Evolutionary conservation across 306 rosid genomes (phyloP).

Genomic region (Hippophae gyantsensis): DNA sequence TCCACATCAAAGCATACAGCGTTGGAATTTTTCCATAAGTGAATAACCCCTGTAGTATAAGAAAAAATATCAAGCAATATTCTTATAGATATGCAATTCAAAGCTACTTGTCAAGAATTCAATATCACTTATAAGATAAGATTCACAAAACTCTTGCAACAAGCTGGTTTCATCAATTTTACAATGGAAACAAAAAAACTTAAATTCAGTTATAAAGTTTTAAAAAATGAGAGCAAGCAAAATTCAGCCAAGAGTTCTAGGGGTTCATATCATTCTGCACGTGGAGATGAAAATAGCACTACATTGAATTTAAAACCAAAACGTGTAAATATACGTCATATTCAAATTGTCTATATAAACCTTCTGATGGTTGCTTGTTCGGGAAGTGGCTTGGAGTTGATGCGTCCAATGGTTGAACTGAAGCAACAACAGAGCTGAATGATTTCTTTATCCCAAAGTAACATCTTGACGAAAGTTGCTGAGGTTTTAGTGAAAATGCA

Average conservation of each 20-base stretch:
- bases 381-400: conserved; percentile 16
- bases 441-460: conserved; percentile 15
- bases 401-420: conserved; percentile 21
- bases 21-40: conserved; percentile 24
- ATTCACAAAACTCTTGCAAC: not conserved
- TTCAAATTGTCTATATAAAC: conserved; percentile 5
- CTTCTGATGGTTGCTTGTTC: conserved; percentile 24
- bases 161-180: not conserved
- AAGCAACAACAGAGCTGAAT: conserved; percentile 13
- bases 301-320: not conserved
- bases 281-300: too few species aligned
- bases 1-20: conserved; percentile 43
- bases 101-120: not conserved
- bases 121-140: not conserved
- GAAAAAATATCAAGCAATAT: conserved; percentile 1
- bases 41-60: conserved; percentile 15
- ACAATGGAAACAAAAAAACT: too few species aligned
- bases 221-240: too few species aligned
- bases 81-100: not conserved
- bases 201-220: too few species aligned
- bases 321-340: not conserved
- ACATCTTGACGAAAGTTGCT: not conserved
- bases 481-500: conserved; percentile 8
- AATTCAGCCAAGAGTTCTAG: too few species aligned
- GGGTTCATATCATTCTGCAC: too few species aligned